Evolutionary conservation across 1,284 basidiomycete genomes (phyloP).

Genomic region (Macrocystidia cucumis): DNA sequence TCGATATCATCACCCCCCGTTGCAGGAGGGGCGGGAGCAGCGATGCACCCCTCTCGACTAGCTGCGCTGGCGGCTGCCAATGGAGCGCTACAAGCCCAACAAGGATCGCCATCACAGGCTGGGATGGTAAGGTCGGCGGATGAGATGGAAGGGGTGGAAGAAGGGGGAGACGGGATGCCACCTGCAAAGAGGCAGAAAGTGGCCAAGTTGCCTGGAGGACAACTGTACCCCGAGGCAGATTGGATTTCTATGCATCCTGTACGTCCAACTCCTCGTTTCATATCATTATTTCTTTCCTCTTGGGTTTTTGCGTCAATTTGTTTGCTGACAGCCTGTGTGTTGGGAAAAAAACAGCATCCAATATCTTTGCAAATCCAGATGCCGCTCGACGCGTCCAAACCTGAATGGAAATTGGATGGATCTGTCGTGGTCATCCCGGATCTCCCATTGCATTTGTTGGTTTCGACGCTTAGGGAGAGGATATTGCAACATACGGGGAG

Average conservation of each 20-base stretch:
- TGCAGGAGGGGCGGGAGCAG: conserved; percentile 20
- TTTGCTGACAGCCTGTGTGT: neutral
- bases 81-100: conserved; percentile 33
- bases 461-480: conserved; percentile 83
- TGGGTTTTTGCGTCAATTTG: conserved; percentile 4
- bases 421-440: conserved; percentile 69
- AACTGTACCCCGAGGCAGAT: conserved; percentile 76
- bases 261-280: too few relatives aligned
- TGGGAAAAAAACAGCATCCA: conserved; percentile 63
- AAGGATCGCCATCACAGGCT: too few relatives aligned
- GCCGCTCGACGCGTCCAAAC: conserved; percentile 71
- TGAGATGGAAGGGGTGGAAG: conserved; percentile 70
- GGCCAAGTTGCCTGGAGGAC: conserved; percentile 74
- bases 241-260: conserved; percentile 87
- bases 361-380: conserved; percentile 81
- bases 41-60: conserved; percentile 43
- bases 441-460: conserved; percentile 72
- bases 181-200: conserved; percentile 80
- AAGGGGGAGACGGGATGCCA: conserved; percentile 50
- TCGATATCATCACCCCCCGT: too few relatives aligned
- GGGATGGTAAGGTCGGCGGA: conserved; percentile 71
- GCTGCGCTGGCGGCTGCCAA: conserved; percentile 44
- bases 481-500: conserved; percentile 74
- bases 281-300: conserved; percentile 1
- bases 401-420: conserved; percentile 91